phyloP scores from a whole-genome alignment of 2,329 filamentous ascomycete genomes.

The Penicillium capsulatum region DNA sequence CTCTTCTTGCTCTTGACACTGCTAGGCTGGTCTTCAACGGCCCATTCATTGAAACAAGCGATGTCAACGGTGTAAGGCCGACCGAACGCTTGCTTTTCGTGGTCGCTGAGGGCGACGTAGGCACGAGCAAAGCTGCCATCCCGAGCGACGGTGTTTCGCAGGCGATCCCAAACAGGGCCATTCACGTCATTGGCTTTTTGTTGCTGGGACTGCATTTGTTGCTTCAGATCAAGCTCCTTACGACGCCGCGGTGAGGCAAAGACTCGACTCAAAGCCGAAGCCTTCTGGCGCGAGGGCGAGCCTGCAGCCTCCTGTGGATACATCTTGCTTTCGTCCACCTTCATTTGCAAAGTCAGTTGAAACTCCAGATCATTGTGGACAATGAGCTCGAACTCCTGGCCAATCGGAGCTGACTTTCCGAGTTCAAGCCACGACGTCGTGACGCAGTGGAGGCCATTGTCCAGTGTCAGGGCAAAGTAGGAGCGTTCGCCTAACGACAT shows the following conservation, averaged over 20 bases:
- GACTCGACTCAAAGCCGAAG: conserved; percentile 84
- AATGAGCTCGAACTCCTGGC: conserved; percentile 96
- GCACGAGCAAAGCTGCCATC: conserved; percentile 93
- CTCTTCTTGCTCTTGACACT: conserved; percentile 94
- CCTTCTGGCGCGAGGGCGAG: conserved; percentile 69
- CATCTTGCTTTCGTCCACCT: conserved; percentile 75
- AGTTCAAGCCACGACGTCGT: conserved; percentile 95
- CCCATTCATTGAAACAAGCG: conserved; percentile 98
- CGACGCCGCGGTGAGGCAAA: conserved; percentile 95
- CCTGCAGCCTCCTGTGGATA: conserved; percentile 41
- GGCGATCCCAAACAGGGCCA: conserved; percentile 66
- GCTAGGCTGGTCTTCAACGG: conserved; percentile 75
- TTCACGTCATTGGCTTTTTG: conserved; percentile 60
- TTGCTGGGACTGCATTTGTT: conserved; percentile 77
- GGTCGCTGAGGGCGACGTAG: conserved; percentile 90
- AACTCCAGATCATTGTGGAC: conserved; percentile 98
- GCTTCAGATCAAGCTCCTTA: conserved; percentile 83
- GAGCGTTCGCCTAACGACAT: conserved; percentile 67
- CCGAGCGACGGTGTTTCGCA: conserved; percentile 79
- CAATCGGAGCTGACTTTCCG: conserved; percentile 86
- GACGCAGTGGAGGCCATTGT: conserved; percentile 96
- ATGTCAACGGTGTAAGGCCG: conserved; percentile 84
- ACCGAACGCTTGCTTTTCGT: conserved; percentile 83
- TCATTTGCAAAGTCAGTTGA: conserved; percentile 93
- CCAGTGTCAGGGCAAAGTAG: conserved; percentile 94